Evolutionary conservation across 805 yeast species (phyloP).

Genomic region (Kazachstania kunashirensis): DNA sequence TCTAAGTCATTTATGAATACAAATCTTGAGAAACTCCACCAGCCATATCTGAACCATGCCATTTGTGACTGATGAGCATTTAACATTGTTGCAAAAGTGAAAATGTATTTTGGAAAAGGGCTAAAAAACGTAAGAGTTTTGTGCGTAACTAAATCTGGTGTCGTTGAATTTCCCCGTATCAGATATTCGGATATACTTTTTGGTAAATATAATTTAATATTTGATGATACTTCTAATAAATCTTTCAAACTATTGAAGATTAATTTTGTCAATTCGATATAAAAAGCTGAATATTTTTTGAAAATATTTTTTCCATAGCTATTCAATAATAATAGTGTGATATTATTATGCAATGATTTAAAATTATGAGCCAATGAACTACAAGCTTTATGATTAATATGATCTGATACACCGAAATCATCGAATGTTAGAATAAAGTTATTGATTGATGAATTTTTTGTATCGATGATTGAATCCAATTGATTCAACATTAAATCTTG

Average conservation of each 20-base stretch:
- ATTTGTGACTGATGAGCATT: constrained; percentile 80
- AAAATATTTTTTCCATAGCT: constrained; percentile 8
- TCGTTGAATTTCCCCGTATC: too few relatives aligned
- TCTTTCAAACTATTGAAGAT: too few relatives aligned
- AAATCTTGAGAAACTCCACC: constrained; percentile 72
- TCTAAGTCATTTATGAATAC: constrained; percentile 61
- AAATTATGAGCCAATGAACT: constrained; percentile 37
- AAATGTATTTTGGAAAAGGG: constrained; percentile 24
- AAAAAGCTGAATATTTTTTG: constrained; percentile 20
- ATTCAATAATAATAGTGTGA: constrained; percentile 3
- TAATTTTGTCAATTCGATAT: constrained; percentile 8
- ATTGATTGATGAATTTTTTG: not conserved
- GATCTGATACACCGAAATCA: constrained; percentile 69
- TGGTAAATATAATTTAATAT: too few relatives aligned
- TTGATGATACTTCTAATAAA: too few relatives aligned
- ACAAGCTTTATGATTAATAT: constrained; percentile 74
- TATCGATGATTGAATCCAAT: constrained; percentile 5
- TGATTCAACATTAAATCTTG: constrained; percentile 16
- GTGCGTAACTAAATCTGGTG: too few relatives aligned
- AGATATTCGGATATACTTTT: too few relatives aligned
- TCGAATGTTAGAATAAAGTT: constrained; percentile 66
- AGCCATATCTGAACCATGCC: constrained; percentile 90
- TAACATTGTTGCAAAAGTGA: constrained; percentile 61
- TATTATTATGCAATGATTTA: not conserved
- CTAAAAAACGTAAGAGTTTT: constrained; percentile 25